Base-by-base conservation (phyloP, 148 eudicot genomes). In the Silene uniflora region DNA sequence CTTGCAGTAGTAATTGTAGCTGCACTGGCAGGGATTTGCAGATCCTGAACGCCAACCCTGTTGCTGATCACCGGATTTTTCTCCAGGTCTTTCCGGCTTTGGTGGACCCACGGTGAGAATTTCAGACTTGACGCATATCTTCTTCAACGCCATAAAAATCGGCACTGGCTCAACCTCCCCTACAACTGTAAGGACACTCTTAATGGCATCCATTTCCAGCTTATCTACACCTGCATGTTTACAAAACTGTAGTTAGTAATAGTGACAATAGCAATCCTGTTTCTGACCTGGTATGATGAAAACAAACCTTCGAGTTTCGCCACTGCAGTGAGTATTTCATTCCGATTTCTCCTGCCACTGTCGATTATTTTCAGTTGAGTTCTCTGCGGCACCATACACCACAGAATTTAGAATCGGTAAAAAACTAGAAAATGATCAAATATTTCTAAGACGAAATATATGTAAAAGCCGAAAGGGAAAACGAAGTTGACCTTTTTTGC, bases 151-250 rank as follows among this genome's bases (percentile, higher is more conserved):
- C 61, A 71, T 84, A 70, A 66, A 81, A 21, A 84, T 73, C 16
- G 84, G 82, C 17, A 78, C 76, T 27, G 87, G 87, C 73, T 75
- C 87, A 22, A 78, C 82, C 69, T 78, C 84, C 35, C 87, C 87
- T 6, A 75, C 72, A 23, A 84, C 84, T n/a, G 82, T 84, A 19
- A 84, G 74, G 4, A 73, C 79, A 42, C 77, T 64, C 44, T 81
- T 81, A 4, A 18, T 67, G 18, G 27, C 73, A 58, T 75, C 79
- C 35, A 80, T 76, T 56, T 80, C 83, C 73, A 80, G 73, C 55
- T 80, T 76, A 11, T 72, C 79, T 19, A 80, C 71, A 60, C 83
- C 79, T 75, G 75, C 44, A 54, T 55, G 0, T 64, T 64, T 27
- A 27, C 61, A 22, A 49, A 27, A 21, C 17, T 44, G 71, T 39